Evolutionary conservation across 164 flowering plant genomes (phyloP), one percentile per base, ranked within the genome.

Genomic region (Echeveria elegans): DNA sequence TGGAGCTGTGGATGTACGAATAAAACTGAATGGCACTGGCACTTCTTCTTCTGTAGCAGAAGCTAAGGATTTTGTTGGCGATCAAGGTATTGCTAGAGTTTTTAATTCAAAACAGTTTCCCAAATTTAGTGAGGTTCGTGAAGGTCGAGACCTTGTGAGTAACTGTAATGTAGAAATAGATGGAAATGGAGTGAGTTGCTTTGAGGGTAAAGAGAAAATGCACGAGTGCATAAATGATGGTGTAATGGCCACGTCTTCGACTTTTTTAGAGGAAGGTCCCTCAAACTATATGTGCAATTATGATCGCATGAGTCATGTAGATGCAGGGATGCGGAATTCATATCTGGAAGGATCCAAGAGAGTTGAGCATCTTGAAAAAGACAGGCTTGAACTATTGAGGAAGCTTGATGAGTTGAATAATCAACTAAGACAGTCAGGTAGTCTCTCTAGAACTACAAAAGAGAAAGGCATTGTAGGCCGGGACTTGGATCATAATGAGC

Each of bases 351-450:
- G 76, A 5, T 43, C 71, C 56, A 48, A 64, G 47, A 37, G 29
- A 6, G 66, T 63, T 21, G 47, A 36, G 29, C 30, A 63, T 68
- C 78, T 85, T 29, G 88, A 86, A 53, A 79, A 77, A 67, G 93
- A 87, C 67, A 80, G 85, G 74, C 85, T 80, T 36, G 92, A 84
- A 74, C 85, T 94, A 41, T 68, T 87, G 41, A 83, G 84, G 68
- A 82, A 85, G 79, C 78, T 91, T 16, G 87, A 94, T 63, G 95
- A 91, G 74, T 74, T 91, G 65, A 85, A 81, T 73, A 81, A 81
- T 64, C 88, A 87, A 67, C 80, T 91, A 16, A 78, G 73, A 59
- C 75, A 73, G 36, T 84, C 91, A 38, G 75, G 81, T 72, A 81
- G 85, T 64, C 66, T 82, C 36, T 67, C 37, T 0, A 82, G 81